phyloP scores from a whole-genome alignment of 2,329 filamentous ascomycete species.

The Colletotrichum sp. region DNA sequence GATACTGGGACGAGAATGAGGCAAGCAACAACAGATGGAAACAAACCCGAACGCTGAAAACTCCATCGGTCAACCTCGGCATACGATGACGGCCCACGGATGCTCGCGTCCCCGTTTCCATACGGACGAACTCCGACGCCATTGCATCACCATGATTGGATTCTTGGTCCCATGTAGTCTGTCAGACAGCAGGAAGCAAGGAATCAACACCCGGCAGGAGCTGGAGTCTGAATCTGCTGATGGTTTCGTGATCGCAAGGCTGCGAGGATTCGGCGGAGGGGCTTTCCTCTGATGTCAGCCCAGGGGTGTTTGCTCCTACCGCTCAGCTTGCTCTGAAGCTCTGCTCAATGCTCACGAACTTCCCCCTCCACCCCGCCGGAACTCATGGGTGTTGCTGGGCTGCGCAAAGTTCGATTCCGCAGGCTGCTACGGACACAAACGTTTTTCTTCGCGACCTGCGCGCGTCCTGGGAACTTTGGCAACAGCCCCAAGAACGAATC shows the following conservation, averaged over 20 bases:
- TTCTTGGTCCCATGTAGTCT: neutral
- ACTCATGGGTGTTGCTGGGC: constrained; percentile 9
- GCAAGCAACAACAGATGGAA: neutral
- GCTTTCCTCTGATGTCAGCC: neutral
- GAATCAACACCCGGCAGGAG: neutral
- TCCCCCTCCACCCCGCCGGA: neutral
- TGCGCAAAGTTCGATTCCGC: neutral
- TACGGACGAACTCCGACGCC: neutral
- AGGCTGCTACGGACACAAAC: neutral
- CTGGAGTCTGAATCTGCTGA: neutral
- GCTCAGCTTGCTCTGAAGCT: neutral
- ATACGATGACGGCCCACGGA: neutral
- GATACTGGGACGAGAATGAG: neutral
- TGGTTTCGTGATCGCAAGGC: constrained; percentile 7
- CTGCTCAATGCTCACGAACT: neutral
- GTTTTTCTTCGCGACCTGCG: neutral
- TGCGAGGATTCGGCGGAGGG: neutral
- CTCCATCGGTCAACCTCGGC: neutral
- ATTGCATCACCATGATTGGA: neutral
- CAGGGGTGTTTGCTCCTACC: neutral
- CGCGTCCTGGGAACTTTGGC: neutral
- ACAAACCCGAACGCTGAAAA: neutral
- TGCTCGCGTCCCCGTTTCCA: neutral
- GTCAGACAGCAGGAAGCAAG: neutral
- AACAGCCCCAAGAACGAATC: neutral